Base-by-base conservation (phyloP, 805 yeast genomes). In the Isabelozyma rhagii region DNA sequence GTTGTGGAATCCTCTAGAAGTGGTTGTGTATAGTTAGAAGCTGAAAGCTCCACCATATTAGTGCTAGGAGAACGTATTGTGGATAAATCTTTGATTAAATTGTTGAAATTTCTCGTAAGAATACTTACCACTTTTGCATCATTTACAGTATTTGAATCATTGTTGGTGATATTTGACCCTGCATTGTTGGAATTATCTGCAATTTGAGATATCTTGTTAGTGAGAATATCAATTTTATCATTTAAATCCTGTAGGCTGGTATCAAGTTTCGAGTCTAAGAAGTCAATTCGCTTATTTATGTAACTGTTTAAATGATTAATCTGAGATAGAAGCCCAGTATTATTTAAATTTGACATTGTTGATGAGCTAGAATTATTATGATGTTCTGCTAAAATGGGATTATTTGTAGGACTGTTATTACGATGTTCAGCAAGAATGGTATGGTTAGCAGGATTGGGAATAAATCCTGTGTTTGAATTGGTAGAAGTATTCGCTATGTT, bases 231-330 rank as follows among this genome's bases (percentile, higher is more conserved):
- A 9, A 43, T 11, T 31, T 43, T 43, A 8, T 27, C 45, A 43
- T 43, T 43, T 27, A 43, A 21, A 43, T 43, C 28, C 13, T 28
- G 36, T 9, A 43, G 11, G 15, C 15, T 28, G 8, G 45, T 21
- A n/a, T 43, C 45, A 28, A 43, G n/a, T 43, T 43, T 43, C 8
- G 45, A 43, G 10, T 43, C 45, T 11, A 43, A 31, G 21, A 27
- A 28, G 13, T 43, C 45, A 2, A 43, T 43, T 43, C 45, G 36
- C 15, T 43, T 43, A 29, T 43, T 43, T n/a, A 43, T 27, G 38
- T 43, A 28, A 11, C 21, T 43, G 38, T 28, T 18, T 6, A 41
- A 21, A 41, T 41, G 44, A 17, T 15, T 41, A 7, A 41, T 41
- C 6, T 41, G 44, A 27, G 44, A 41, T 17, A 41, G 15, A 13